Evolutionary conservation across 2,329 filamentous ascomycete species (phyloP).

Genomic region (Botrytis fabae): DNA sequence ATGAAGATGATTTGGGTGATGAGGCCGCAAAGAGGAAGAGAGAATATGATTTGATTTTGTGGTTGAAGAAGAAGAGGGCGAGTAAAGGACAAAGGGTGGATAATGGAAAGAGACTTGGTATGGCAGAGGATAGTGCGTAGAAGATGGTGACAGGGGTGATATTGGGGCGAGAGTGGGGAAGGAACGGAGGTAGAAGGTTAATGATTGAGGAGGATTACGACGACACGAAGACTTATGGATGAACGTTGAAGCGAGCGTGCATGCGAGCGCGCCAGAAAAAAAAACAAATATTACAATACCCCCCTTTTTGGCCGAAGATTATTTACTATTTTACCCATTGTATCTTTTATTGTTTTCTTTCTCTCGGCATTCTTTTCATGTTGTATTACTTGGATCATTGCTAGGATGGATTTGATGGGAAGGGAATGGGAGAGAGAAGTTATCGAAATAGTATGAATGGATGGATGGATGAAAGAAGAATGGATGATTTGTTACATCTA

Average conservation of each 20-base stretch:
- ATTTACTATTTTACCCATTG: neutral
- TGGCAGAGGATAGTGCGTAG: conserved; percentile 43
- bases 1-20: conserved; percentile 40
- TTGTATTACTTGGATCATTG: neutral
- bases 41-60: conserved; percentile 27
- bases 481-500: neutral
- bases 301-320: neutral
- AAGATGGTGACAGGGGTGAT: conserved; percentile 23
- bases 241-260: neutral
- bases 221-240: conserved; percentile 1
- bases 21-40: conserved; percentile 25
- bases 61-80: conserved; percentile 26
- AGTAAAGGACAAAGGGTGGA: neutral
- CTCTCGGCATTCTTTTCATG: neutral
- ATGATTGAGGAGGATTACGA: neutral
- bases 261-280: neutral
- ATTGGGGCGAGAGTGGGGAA: neutral
- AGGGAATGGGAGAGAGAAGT: neutral
- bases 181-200: neutral
- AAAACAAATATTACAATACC: conserved; percentile 3
- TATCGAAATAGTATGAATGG: neutral
- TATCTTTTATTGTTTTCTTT: neutral
- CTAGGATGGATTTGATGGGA: neutral
- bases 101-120: conserved; percentile 29
- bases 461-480: neutral